A percentile compares a stretch with the other conserved stretches of the same genome.
phyloP scores from a whole-genome alignment of 2,329 filamentous ascomycete genomes.

The Xylaria sp. region DNA sequence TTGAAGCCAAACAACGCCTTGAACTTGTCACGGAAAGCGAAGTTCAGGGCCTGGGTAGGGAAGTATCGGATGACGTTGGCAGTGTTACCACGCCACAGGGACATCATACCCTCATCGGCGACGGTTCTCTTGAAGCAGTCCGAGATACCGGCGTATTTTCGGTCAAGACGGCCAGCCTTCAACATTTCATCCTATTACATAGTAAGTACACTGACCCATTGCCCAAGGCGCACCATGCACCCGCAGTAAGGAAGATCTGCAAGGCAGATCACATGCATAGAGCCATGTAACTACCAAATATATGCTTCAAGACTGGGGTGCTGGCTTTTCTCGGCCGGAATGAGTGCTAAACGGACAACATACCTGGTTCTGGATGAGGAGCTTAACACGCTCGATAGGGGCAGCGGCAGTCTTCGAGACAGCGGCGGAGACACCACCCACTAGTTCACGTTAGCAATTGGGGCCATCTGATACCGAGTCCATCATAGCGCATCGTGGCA shows the following conservation, averaged over 20 bases:
- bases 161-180: slow-evolving; percentile 96
- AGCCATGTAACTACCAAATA: neutral
- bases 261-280: slow-evolving; percentile 9
- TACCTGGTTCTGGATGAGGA: slow-evolving; percentile 99
- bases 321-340: slow-evolving; percentile 8
- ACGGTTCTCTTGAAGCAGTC: slow-evolving; percentile 97
- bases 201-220: neutral
- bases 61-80: slow-evolving; percentile 99
- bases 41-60: slow-evolving; percentile 99
- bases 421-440: slow-evolving; percentile 99
- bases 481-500: slow-evolving; percentile 14
- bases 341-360: slow-evolving; percentile 9
- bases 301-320: slow-evolving; percentile 8
- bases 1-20: slow-evolving; percentile 99
- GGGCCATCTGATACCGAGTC: neutral
- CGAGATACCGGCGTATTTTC: slow-evolving; percentile 89
- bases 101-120: slow-evolving; percentile 88
- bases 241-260: neutral
- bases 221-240: neutral
- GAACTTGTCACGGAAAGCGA: slow-evolving; percentile 99
- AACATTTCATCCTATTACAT: slow-evolving; percentile 94
- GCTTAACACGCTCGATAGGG: slow-evolving; percentile 99
- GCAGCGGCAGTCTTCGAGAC: slow-evolving; percentile 99
- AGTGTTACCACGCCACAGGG: slow-evolving; percentile 99
- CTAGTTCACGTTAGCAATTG: slow-evolving; percentile 50